phyloP scores from a whole-genome alignment of 495 filamentous ascomycete species.

The Xylaria bambusicola region DNA sequence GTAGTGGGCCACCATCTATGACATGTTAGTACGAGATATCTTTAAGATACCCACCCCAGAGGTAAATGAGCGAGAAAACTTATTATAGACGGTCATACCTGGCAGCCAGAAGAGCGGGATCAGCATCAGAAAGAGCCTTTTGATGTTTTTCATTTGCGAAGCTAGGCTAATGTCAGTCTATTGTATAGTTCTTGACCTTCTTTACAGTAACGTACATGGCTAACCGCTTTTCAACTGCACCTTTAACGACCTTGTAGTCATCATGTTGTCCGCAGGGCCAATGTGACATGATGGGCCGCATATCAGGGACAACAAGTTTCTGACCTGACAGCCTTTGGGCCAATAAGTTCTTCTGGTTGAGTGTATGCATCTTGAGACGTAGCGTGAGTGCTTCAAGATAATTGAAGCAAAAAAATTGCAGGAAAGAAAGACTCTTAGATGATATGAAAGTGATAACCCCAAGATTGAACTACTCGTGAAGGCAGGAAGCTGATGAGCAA shows the following conservation, averaged over 20 bases:
- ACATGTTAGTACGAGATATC: no score
- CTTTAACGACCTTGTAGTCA: conserved; percentile 25
- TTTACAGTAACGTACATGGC: conserved; percentile 15
- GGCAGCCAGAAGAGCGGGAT: conserved; percentile 28
- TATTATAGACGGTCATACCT: no score
- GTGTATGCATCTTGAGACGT: conserved; percentile 17
- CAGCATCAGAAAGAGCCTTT: conserved; percentile 19
- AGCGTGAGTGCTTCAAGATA: no score
- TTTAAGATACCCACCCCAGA: no score
- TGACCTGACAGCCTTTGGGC: conserved; percentile 27
- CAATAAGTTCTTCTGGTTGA: conserved; percentile 22
- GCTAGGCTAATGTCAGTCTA: background rate
- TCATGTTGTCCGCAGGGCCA: conserved; percentile 27
- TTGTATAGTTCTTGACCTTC: background rate
- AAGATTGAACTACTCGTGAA: background rate
- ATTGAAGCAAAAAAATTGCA: no score
- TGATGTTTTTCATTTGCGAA: conserved; percentile 19
- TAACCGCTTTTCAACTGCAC: conserved; percentile 19
- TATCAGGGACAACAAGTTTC: conserved; percentile 27
- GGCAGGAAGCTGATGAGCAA: background rate
- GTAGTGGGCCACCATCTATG: conserved; percentile 30
- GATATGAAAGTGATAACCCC: background rate
- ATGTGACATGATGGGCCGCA: conserved; percentile 26
- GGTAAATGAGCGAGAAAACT: no score
- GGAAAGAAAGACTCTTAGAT: background rate